A percentile compares a stretch with the other conserved stretches of the same genome.
phyloP scores from a whole-genome alignment of 768 basidiomycete genomes.

The Mycena filopes region DNA sequence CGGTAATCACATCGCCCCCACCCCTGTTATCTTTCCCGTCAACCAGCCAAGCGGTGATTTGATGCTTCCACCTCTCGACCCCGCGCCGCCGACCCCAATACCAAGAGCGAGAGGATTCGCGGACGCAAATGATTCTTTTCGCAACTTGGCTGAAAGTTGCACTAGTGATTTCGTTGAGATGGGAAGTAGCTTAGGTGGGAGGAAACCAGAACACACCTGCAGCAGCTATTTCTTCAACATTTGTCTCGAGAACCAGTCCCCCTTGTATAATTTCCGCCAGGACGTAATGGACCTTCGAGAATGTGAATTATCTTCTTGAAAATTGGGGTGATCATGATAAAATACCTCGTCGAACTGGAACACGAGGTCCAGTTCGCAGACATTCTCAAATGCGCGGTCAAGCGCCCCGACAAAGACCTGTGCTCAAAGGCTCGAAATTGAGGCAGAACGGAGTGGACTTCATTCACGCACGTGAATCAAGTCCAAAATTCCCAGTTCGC shows the following conservation, averaged over 20 bases:
- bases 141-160: slow-evolving; percentile 72
- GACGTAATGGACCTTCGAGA: slow-evolving; percentile 88
- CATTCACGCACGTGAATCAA: slow-evolving; percentile 89
- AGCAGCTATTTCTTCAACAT: slow-evolving; percentile 83
- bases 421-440: slow-evolving; percentile 40
- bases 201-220: slow-evolving; percentile 60
- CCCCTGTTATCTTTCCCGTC: slow-evolving; percentile 77
- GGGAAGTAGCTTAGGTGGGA: slow-evolving; percentile 6
- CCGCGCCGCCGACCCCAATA: slow-evolving; percentile 62
- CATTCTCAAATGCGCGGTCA: slow-evolving; percentile 96
- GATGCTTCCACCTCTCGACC: slow-evolving; percentile 66
- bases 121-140: slow-evolving; percentile 83
- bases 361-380: slow-evolving; percentile 97
- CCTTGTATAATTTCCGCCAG: slow-evolving; percentile 97
- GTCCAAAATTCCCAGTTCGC: slow-evolving; percentile 95
- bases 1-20: slow-evolving; percentile 58
- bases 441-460: neutral
- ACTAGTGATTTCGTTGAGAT: slow-evolving; percentile 52
- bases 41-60: slow-evolving; percentile 85
- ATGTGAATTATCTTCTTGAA: neutral
- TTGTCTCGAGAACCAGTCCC: slow-evolving; percentile 95
- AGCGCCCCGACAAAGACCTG: slow-evolving; percentile 98
- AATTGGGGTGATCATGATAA: neutral
- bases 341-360: slow-evolving; percentile 97
- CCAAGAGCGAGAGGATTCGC: slow-evolving; percentile 86